These are phyloP conservation scores for Saturnispora kantuleensis DNA, from an alignment of 805 yeast species.

Conservation along the genomic window DNA sequence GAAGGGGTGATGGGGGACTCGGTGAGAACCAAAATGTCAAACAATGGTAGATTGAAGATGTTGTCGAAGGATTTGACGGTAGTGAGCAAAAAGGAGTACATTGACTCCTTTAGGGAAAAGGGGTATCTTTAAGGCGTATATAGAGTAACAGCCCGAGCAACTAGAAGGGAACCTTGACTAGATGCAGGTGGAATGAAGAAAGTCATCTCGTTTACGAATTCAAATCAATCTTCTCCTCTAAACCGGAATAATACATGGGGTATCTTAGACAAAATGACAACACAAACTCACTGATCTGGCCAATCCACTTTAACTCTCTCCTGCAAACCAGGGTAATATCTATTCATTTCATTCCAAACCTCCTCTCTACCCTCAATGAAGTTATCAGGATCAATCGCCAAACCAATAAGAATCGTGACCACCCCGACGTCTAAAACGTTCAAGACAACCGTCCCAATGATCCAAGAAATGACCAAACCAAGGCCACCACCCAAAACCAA, in stretches of 20 bases:
- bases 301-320: conserved; percentile 23
- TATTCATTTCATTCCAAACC: conserved; percentile 22
- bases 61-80: conserved; percentile 37
- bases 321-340: conserved; percentile 25
- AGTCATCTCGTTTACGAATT: no score
- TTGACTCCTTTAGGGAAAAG: conserved; percentile 8
- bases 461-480: conserved; percentile 57
- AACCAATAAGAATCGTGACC: conserved; percentile 73
- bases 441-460: conserved; percentile 62
- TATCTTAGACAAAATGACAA: neutral
- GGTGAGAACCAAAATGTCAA: conserved; percentile 25
- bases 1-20: conserved; percentile 6
- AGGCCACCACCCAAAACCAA: conserved; percentile 20
- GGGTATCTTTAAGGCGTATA: neutral
- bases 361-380: conserved; percentile 55
- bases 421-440: conserved; percentile 74
- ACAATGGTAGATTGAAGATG: conserved; percentile 39
- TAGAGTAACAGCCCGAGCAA: neutral
- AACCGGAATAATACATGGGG: no score
- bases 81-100: conserved; percentile 36
- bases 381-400: conserved; percentile 78
- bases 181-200: no score
- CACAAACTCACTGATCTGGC: conserved; percentile 14
- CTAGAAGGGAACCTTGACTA: no score
- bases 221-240: no score